Conservation (phyloP, 441 rosid genomes). For the Pelargonium fulgidum region DNA sequence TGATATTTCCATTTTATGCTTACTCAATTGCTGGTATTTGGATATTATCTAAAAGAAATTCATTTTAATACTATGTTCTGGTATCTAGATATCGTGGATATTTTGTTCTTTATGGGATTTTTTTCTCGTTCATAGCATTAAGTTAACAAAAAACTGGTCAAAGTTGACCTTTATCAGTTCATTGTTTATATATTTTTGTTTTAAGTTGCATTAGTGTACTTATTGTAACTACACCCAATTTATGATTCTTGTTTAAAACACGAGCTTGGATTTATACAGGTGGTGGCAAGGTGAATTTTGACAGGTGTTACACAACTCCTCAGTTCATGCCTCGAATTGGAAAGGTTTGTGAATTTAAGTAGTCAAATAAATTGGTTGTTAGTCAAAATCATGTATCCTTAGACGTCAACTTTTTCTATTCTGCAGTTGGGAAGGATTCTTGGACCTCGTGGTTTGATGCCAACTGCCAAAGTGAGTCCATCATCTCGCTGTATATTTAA, state of each 20-base stretch:
- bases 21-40: background rate
- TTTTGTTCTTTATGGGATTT: background rate
- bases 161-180: background rate
- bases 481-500: conserved; percentile 12
- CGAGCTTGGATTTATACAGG: conserved; percentile 39
- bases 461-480: conserved; percentile 71
- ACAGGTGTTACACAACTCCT: conserved; percentile 76
- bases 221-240: background rate
- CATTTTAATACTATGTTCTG: no score
- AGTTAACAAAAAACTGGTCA: background rate
- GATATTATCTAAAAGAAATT: background rate
- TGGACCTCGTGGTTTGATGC: conserved; percentile 82
- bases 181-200: background rate
- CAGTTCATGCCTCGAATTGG: conserved; percentile 63
- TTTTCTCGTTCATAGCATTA: no score
- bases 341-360: conserved; percentile 46
- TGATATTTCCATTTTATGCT: conserved; percentile 7
- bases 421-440: conserved; percentile 79
- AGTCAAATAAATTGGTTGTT: conserved; percentile 10
- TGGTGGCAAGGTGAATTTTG: conserved; percentile 69
- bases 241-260: conserved; percentile 6
- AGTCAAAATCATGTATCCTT: background rate
- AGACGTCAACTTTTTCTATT: background rate
- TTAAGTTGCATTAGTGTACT: background rate
- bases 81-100: background rate